phyloP scores from a whole-genome alignment of 2,329 filamentous ascomycete genomes.

The Laburnicola sp. region DNA sequence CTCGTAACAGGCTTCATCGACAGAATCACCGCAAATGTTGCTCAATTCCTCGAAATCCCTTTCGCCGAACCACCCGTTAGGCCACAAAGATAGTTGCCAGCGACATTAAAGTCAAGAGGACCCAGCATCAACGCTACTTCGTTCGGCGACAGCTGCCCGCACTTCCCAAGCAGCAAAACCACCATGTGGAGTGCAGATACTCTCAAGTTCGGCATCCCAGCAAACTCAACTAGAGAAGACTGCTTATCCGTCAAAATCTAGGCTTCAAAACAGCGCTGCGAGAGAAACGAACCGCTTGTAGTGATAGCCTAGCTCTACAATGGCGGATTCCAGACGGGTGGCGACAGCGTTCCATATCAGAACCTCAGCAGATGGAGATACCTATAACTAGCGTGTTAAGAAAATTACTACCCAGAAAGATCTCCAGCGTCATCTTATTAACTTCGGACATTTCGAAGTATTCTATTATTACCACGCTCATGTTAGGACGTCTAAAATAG shows the following conservation, averaged over 20 bases:
- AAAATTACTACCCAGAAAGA: too few species aligned
- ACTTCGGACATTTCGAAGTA: too few species aligned
- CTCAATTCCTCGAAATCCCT: conserved; percentile 45
- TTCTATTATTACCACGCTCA: too few species aligned
- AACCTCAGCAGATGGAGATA: too few species aligned
- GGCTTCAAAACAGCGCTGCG: conserved; percentile 38
- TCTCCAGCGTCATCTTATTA: too few species aligned
- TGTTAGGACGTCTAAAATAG: too few species aligned
- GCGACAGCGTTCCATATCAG: too few species aligned
- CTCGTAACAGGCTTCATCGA: conserved; percentile 40
- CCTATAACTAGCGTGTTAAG: too few species aligned
- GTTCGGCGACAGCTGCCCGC: conserved; percentile 35
- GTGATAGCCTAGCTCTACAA: too few species aligned
- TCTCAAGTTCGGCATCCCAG: conserved; percentile 28
- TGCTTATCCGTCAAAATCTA: conserved; percentile 54
- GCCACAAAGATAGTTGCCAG: conserved; percentile 39
- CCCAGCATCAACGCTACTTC: conserved; percentile 30
- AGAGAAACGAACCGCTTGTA: background rate
- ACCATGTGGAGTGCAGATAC: conserved; percentile 31
- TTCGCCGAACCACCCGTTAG: conserved; percentile 43
- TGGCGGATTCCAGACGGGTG: too few species aligned
- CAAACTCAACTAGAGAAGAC: conserved; percentile 45
- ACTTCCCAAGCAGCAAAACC: conserved; percentile 22
- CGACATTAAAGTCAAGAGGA: conserved; percentile 23
- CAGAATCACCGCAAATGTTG: conserved; percentile 40